A percentile compares a stretch with the other conserved stretches of the same genome.
Evolutionary conservation across 306 rosid genomes (phyloP).

Genomic region (Cucumis melo): DNA sequence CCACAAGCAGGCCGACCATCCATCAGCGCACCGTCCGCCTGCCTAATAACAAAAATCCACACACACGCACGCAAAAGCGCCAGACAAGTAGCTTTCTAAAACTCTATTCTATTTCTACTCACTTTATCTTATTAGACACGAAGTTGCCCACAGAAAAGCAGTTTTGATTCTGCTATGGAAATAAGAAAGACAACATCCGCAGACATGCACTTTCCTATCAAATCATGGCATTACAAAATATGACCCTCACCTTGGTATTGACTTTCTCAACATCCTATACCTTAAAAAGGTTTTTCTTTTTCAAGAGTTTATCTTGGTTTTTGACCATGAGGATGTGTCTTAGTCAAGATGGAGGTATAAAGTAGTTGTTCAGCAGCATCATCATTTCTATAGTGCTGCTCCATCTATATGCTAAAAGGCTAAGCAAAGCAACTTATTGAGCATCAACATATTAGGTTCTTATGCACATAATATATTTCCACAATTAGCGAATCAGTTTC

Average conservation of each 20-base stretch:
- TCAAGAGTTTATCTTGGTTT: background rate
- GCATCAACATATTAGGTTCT: conserved; percentile 5
- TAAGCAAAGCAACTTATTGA: background rate
- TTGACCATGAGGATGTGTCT: background rate
- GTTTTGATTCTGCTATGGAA: background rate
- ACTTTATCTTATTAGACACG: background rate
- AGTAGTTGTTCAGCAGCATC: background rate
- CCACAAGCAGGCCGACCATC: background rate
- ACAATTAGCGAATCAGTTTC: background rate
- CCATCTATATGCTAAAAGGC: conserved; percentile 1
- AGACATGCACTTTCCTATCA: background rate
- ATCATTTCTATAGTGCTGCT: background rate
- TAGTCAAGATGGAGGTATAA: background rate
- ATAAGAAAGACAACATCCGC: background rate
- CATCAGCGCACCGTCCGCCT: background rate
- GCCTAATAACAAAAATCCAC: background rate
- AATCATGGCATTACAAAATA: background rate
- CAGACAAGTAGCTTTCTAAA: background rate
- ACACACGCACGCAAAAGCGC: background rate
- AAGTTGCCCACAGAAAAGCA: background rate
- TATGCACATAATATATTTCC: background rate
- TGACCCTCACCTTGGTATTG: background rate
- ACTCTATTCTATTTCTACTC: background rate
- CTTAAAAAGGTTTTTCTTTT: background rate
- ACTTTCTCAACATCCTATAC: background rate